Base-by-base conservation (phyloP, 2,329 filamentous ascomycete species). In the Falciphora oryzae region DNA sequence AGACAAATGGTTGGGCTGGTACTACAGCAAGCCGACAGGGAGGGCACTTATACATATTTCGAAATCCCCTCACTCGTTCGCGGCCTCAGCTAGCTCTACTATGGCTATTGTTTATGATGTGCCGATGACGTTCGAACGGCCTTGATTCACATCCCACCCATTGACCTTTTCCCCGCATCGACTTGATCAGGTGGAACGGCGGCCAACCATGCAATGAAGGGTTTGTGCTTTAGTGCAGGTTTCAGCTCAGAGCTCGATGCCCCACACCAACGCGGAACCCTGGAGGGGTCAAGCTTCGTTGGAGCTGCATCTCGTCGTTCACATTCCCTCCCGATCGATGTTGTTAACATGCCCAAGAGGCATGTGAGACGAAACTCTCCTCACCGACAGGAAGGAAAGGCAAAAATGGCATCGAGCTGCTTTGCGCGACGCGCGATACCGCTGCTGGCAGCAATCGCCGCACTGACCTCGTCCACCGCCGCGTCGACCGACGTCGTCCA, bases 391-490 rank as follows among this genome's bases (percentile, higher is more conserved):
- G n/a, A 31, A 56, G 60, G 6, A 53, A 53, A 10, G 44, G 44
- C 22, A 53, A 53, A 11, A 53, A 53, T 53, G 44, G 44, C 44
- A 53, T 53, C 44, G 11, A 22, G 22, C n/a, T 25, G 22, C 44
- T 53, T 53, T 53, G 22, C 44, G 22, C 44, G 22, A 53, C 44
- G 35, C 16, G 38, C 60, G 32, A 38, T 63, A 14, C 59, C 25
- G 56, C 61, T 65, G 35, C 64, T 65, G 35, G 61, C 56, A 27
- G 64, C 64, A 16, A 22, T 60, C 31, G 28, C 16, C 18, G 32
- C 27, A 25, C 28, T 63, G 22, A 18, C 64, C 6, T 3, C 57
- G 3, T 22, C 56, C 16, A 35, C 32, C 38, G 10, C 13, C 8
- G 35, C 28, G 18, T 53, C 25, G 22, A 63, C 25, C 38, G 57